These are phyloP conservation scores for Phytophthora meadii DNA, from an alignment of 352 stramenopile genomes.

Conservation along the genomic window DNA sequence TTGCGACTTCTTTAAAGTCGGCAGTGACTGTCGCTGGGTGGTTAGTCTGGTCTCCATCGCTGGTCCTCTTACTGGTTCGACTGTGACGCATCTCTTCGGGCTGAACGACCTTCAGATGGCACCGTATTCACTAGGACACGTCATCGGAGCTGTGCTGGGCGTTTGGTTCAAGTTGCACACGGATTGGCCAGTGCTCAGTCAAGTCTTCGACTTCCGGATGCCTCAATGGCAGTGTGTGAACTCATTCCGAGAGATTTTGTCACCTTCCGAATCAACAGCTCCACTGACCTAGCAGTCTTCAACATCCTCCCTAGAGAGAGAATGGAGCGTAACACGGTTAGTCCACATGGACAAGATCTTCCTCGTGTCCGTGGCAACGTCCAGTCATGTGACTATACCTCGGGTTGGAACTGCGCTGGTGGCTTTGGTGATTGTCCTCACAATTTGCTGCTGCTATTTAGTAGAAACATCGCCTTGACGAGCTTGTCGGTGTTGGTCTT, in stretches of 20 bases:
- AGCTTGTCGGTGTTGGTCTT: constrained; percentile 1
- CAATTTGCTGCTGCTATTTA: neutral
- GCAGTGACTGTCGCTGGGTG: constrained; percentile 61
- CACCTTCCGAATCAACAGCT: constrained; percentile 45
- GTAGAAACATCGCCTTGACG: constrained; percentile 8
- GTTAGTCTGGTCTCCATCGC: constrained; percentile 62
- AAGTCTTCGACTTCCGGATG: constrained; percentile 68
- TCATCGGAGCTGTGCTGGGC: constrained; percentile 33
- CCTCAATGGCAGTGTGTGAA: constrained; percentile 51
- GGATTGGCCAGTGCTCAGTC: constrained; percentile 39
- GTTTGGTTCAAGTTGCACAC: constrained; percentile 59
- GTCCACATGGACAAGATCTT: no score
- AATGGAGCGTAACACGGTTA: constrained; percentile 48
- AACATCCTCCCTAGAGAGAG: constrained; percentile 52
- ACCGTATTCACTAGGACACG: constrained; percentile 37
- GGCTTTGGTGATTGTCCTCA: no score
- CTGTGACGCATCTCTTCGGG: constrained; percentile 36
- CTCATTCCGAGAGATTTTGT: constrained; percentile 43
- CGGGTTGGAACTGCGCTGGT: no score
- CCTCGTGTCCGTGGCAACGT: no score
- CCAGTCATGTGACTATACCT: no score
- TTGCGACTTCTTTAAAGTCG: constrained; percentile 61
- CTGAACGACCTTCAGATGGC: constrained; percentile 33
- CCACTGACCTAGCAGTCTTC: constrained; percentile 58
- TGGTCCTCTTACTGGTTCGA: constrained; percentile 56